phyloP scores from a whole-genome alignment of 1,284 basidiomycete genomes.

The Microbotryomycetes sp. region DNA sequence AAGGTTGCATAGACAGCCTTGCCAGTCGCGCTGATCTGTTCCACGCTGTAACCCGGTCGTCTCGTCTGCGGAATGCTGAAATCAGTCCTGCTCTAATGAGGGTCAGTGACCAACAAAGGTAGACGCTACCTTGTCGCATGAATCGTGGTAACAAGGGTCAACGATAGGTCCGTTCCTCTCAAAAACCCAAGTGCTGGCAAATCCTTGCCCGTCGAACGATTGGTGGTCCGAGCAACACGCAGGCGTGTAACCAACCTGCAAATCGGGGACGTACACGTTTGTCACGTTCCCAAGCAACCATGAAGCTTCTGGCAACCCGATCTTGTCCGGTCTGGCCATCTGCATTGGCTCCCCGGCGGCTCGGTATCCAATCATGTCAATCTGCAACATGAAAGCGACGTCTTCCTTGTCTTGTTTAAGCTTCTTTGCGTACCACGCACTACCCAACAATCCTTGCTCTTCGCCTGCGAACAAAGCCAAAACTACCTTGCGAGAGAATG shows the following conservation, averaged over 20 bases:
- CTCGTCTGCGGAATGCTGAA: slow-evolving; percentile 1
- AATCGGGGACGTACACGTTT: slow-evolving; percentile 36
- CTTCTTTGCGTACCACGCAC: slow-evolving; percentile 18
- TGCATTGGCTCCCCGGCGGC: slow-evolving; percentile 37
- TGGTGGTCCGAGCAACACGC: slow-evolving; percentile 42
- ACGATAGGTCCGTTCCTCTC: slow-evolving; percentile 40
- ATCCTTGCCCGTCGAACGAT: slow-evolving; percentile 34
- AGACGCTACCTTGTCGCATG: slow-evolving; percentile 28
- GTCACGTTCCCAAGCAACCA: slow-evolving; percentile 34
- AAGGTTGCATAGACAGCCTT: slow-evolving; percentile 35
- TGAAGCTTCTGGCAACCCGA: slow-evolving; percentile 33
- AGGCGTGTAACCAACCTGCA: slow-evolving; percentile 25
- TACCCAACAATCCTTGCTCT: slow-evolving; percentile 37
- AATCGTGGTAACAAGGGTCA: slow-evolving; percentile 40
- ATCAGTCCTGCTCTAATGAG: too few relatives aligned
- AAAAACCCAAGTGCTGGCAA: slow-evolving; percentile 35
- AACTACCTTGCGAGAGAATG: slow-evolving; percentile 32
- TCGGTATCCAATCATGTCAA: slow-evolving; percentile 33
- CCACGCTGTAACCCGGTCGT: slow-evolving; percentile 36
- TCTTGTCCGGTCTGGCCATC: slow-evolving; percentile 38
- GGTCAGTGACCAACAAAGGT: neutral
- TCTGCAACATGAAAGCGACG: slow-evolving; percentile 23
- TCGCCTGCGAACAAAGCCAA: slow-evolving; percentile 40
- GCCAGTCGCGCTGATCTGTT: slow-evolving; percentile 36
- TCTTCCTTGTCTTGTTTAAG: slow-evolving; percentile 12